Evolutionary conservation across 306 rosid genomes (phyloP), one percentile per base, ranked within the genome.

Genomic region (Corylus avellana): DNA sequence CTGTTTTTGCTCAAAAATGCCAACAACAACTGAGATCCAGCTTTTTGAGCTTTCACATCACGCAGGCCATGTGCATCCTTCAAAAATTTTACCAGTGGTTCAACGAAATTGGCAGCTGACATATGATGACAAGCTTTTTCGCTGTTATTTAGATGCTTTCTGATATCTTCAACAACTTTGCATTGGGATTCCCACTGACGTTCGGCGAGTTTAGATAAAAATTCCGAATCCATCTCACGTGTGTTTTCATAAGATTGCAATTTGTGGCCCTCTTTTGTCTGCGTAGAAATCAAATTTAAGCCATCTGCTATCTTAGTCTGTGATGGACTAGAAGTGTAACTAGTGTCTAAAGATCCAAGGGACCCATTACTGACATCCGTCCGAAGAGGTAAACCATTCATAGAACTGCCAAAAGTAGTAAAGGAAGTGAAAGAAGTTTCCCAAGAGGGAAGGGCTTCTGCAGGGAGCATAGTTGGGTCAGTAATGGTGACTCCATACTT

Each of bases 131-230:
- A 81, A 71, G 75, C 90, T 70, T 73, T 80, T 77, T 81, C 70
- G 61, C 87, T 85, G 80, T 74, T 44, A 75, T 79, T 81, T 81
- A 87, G 81, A 78, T 48, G 46, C 61, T 63, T 79, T 75, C 86
- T 85, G 82, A 93, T 80, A 63, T 91, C 91, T 84, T 89, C 91
- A 66, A 93, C 79, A 80, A 72, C 86, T 84, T 90, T 83, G 84
- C 94, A 88, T 72, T 85, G 92, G 55, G 90, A 83, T 75, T 90
- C 86, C 98, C 98, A 96, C 47, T 83, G 79, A 84, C 90, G 93
- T 75, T 89, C 93, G 67, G 73, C 76, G 25, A 93, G 89, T 32
- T 79, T 82, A 81, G 89, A 90, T 76, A 85, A 84, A 85, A 83
- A 84, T 77, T 84, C 86, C 64, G 68, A 71, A 83, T 87, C 86